Evolutionary conservation across 768 basidiomycete species (phyloP), one percentile per base, ranked within the genome.

Genomic region (Sporobolomyces pararoseus): DNA sequence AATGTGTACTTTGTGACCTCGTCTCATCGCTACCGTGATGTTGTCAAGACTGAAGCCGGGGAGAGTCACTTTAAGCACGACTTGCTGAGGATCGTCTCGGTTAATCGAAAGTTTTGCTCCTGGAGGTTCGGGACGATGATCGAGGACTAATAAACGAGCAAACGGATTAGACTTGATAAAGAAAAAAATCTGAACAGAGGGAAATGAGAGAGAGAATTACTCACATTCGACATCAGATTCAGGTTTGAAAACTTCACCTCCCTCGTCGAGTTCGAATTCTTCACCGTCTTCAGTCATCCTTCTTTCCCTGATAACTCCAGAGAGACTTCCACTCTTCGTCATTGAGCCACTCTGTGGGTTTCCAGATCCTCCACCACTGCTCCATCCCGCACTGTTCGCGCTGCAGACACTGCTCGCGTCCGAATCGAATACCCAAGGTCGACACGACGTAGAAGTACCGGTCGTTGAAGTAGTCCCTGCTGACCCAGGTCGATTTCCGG

Each of bases 21-120:
- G 46, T 3, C 71, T 39, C 70, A 75, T 71, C 14, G 70, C 74
- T 57, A 75, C 74, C n/a, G 74, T 75, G 67, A 75, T 72, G 59
- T 75, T 72, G 21, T 71, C 70, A 64, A 75, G 61, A 6, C 60
- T 59, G 70, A 75, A 75, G 12, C 70, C 64, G 12, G 74, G 74
- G 2, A 75, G 61, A 31, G 44, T 47, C 23, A 72, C 74, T 17
- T 49, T 54, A n/a, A 75, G 31, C 21, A 75, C 32, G 35, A 74
- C 55, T 14, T 65, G 63, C 2, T 23, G 19, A 4, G 68, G 63
- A 29, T 65, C 57, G 29, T 64, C 50, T 12, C 66, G 66, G 59
- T 74, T 51, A 50, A 74, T 66, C 16, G 62, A 44, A 7, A 74
- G 29, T 21, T 49, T 58, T 7, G 66, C 63, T 21, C 63, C 63